phyloP scores from a whole-genome alignment of 495 filamentous ascomycete species.

The Xylaria scruposa region DNA sequence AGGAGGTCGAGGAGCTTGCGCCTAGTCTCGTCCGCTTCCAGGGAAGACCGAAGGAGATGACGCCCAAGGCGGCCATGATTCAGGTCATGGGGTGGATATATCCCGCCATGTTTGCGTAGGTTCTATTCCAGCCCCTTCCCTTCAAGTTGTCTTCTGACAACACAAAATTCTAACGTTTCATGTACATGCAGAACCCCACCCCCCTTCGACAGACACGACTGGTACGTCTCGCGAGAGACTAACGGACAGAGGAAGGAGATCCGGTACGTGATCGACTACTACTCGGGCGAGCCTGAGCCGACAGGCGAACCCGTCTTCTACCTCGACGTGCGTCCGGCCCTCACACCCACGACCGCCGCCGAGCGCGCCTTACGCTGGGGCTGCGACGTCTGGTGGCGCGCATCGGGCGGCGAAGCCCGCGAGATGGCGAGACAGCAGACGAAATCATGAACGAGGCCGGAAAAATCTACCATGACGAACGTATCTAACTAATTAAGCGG shows the following conservation, averaged over 20 bases:
- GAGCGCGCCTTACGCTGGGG: conserved; percentile 91
- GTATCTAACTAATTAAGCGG: neutral
- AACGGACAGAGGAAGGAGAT: conserved; percentile 72
- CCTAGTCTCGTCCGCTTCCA: conserved; percentile 86
- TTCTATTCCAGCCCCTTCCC: conserved; percentile 1
- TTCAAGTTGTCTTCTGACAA: too few relatives aligned
- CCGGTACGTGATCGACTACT: conserved; percentile 98
- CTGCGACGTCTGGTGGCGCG: conserved; percentile 90
- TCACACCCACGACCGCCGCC: conserved; percentile 82
- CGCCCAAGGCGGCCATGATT: conserved; percentile 84
- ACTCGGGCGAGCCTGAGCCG: conserved; percentile 83
- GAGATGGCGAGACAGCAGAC: conserved; percentile 32
- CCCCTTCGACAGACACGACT: conserved; percentile 98
- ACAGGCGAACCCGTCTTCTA: conserved; percentile 95
- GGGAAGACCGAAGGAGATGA: conserved; percentile 85
- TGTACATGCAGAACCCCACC: conserved; percentile 64
- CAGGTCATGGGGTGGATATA: conserved; percentile 78
- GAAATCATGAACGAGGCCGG: neutral
- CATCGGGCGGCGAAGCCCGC: conserved; percentile 73
- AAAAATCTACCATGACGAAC: neutral
- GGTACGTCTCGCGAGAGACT: conserved; percentile 79
- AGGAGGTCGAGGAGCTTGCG: conserved; percentile 47
- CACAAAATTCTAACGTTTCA: too few relatives aligned
- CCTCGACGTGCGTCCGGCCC: conserved; percentile 92
- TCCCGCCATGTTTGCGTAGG: conserved; percentile 78